Conservation (phyloP, 805 yeast species). For the Danielia oregonensis region DNA sequence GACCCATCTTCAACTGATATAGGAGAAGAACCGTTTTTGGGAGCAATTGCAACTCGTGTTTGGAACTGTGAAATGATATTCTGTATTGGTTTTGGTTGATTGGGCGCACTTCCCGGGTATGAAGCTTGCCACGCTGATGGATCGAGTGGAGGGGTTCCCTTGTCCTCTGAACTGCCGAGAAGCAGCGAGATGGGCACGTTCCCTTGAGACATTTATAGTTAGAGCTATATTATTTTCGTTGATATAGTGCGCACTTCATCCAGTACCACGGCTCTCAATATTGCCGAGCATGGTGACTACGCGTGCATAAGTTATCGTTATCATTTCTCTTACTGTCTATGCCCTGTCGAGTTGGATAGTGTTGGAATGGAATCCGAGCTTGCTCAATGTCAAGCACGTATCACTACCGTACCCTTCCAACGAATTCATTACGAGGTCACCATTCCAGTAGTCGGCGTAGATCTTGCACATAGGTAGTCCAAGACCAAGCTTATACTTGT, state of each 20-base stretch:
- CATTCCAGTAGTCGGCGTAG: conserved; percentile 96
- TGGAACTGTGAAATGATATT: conserved; percentile 30
- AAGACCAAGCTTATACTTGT: conserved; percentile 72
- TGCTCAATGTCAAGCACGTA: conserved; percentile 72
- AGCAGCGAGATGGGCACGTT: conserved; percentile 35
- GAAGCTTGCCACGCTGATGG: conserved; percentile 1
- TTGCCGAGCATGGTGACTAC: too few relatives aligned
- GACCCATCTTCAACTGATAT: too few relatives aligned
- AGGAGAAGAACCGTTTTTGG: too few relatives aligned
- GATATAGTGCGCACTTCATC: too few relatives aligned
- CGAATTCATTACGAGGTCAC: conserved; percentile 75
- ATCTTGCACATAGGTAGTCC: conserved; percentile 92
- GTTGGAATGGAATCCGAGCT: conserved; percentile 66
- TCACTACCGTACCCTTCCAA: conserved; percentile 92
- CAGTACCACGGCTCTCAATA: too few relatives aligned
- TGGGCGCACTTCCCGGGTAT: not conserved
- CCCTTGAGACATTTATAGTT: conserved; percentile 22
- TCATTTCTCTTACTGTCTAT: conserved; percentile 15
- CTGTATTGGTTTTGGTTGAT: conserved; percentile 4
- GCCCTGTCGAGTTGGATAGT: conserved; percentile 72
- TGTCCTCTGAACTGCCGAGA: conserved; percentile 18
- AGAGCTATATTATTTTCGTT: too few relatives aligned
- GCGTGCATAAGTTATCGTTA: too few relatives aligned
- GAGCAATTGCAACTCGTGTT: conserved; percentile 28
- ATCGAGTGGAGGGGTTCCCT: not conserved